Conservation (phyloP, 2,329 filamentous ascomycete species). For the Microsporum ferrugineum region DNA sequence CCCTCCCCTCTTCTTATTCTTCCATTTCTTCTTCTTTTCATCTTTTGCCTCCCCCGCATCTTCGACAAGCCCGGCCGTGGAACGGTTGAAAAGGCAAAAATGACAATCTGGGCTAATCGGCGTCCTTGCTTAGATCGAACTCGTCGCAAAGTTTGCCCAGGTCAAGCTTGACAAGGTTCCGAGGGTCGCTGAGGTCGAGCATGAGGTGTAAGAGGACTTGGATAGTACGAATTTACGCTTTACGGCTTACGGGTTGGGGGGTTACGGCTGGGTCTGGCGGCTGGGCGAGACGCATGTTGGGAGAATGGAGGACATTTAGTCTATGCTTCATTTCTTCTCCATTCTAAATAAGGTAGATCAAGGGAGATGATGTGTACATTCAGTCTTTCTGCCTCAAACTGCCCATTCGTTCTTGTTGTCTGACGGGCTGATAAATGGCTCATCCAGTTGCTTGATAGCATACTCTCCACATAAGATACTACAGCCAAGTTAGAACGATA, state of each 20-base stretch:
- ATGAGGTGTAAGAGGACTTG: slow-evolving; percentile 5
- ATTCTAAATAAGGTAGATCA: not conserved
- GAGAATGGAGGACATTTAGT: no score
- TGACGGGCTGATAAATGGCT: slow-evolving; percentile 67
- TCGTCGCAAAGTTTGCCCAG: slow-evolving; percentile 10
- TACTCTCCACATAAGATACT: slow-evolving; percentile 91
- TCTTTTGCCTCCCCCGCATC: not conserved
- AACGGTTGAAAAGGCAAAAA: not conserved
- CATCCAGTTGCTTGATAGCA: slow-evolving; percentile 86
- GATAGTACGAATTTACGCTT: not conserved
- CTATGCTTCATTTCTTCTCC: not conserved
- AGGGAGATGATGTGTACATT: not conserved
- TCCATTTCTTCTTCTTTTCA: not conserved
- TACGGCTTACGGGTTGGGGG: no score
- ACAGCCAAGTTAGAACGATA: slow-evolving; percentile 1
- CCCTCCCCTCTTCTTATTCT: not conserved
- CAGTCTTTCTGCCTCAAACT: slow-evolving; percentile 33
- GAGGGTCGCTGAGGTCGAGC: slow-evolving; percentile 10
- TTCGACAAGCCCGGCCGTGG: not conserved
- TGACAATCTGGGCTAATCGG: not conserved
- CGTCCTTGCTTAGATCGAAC: slow-evolving; percentile 5
- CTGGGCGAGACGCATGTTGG: no score
- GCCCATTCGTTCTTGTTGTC: slow-evolving; percentile 77
- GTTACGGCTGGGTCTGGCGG: no score
- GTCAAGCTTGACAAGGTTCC: slow-evolving; percentile 11